Evolutionary conservation across 805 yeast species (phyloP), one percentile per base, ranked within the genome.

Genomic region (Schizosaccharomyces osmophilus): DNA sequence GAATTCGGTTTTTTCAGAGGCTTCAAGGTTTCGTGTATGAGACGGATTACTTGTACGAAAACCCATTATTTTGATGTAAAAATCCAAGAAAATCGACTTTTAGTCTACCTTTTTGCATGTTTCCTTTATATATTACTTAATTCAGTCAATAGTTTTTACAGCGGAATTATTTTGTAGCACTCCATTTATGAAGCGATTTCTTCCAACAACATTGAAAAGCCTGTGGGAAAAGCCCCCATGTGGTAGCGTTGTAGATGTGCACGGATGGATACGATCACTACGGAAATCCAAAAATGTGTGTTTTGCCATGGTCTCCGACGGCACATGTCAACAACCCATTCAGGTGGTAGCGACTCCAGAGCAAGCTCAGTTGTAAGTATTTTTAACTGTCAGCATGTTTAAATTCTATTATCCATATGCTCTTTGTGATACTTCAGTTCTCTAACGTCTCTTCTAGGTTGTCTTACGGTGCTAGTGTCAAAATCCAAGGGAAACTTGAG

Each of bases 231-330:
- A 51, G 5, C 57, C 57, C 5, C 17, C n/a, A 24, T 4, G 4
- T 24, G 36, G 36, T 5, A 29, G 1, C 19, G 13, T 51, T 19
- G 71, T 81, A 5, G 71, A 74, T 1, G 75, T 85, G 4, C 73
- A 76, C 32, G 98, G 97, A 0, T 83, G 87, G 83, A 78, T 93
- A 26, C 80, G 80, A 62, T 78, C 88, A 0, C 79, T 87, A 1
- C 77, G 96, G 60, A 70, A 77, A 8, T 78, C 87, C 68, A 88
- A 88, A 68, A 84, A 82, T 61, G 76, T 85, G 3, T 84, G 87
- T 0, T 93, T 93, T 70, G 73, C 88, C 3, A 95, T 87, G 67
- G 65, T 93, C 11, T 72, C 78, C 1, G 97, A 93, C 69, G 97
- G 97, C 0, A 77, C 93, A 0, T 73, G 79, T 1, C 72, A 77